Conservation (phyloP, 345 rosid genomes). For the Pelargonium nanum region DNA sequence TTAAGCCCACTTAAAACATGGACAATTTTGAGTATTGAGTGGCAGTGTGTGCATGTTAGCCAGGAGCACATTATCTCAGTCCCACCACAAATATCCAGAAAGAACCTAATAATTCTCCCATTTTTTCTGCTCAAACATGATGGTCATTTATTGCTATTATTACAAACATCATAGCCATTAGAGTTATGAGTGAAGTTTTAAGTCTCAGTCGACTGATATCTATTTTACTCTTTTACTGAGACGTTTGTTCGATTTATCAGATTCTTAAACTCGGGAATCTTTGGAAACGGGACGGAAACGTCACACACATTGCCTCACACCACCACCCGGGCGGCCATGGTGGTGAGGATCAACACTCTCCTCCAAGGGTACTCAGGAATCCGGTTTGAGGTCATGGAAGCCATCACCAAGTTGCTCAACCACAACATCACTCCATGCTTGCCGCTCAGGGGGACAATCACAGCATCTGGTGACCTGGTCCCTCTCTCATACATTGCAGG, state of each 20-base stretch:
- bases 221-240: too few relatives aligned
- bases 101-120: neutral
- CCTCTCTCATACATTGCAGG: slow-evolving; percentile 65
- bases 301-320: slow-evolving; percentile 49
- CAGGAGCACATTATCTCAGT: neutral
- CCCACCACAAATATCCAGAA: neutral
- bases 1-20: too few relatives aligned
- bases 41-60: too few relatives aligned
- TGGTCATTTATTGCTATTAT: neutral
- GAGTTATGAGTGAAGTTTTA: too few relatives aligned
- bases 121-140: neutral
- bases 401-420: slow-evolving; percentile 54
- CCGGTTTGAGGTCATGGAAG: slow-evolving; percentile 60
- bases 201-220: too few relatives aligned
- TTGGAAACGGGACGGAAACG: slow-evolving; percentile 45
- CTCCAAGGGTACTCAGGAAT: slow-evolving; percentile 71
- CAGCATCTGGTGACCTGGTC: slow-evolving; percentile 67
- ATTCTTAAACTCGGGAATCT: slow-evolving; percentile 59
- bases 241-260: slow-evolving; percentile 7
- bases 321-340: slow-evolving; percentile 66
- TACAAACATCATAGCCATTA: too few relatives aligned
- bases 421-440: slow-evolving; percentile 57
- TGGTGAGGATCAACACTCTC: slow-evolving; percentile 67
- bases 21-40: too few relatives aligned
- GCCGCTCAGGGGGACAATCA: slow-evolving; percentile 63